Evolutionary conservation across 2,329 filamentous ascomycete genomes (phyloP), one percentile per base, ranked within the genome.

Genomic region (Fusarium armeniacum): DNA sequence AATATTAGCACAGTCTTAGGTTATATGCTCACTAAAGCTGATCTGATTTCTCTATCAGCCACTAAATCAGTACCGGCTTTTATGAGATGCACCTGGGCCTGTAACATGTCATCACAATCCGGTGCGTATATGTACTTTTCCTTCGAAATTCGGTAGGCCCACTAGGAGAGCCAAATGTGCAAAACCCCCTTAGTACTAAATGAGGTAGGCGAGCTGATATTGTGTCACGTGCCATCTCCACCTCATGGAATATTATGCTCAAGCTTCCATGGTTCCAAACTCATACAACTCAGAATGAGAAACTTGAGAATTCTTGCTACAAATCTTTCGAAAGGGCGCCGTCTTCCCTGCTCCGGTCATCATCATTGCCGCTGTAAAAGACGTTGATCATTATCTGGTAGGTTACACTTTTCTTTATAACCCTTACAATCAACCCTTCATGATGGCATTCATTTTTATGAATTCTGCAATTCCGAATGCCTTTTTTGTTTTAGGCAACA

Each of bases 401-500:
- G 66, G 70, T 62, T 35, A 0, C 46, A 28, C 28, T 50, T 32
- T 47, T 54, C 35, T 51, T 24, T 49, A 26, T 32, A 35, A 56
- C 40, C 20, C 12, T 16, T 18, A 41, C 33, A 49, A 69, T 30
- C 49, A 52, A 49, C 33, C 28, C 52, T 63, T 62, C 54, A 78
- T 80, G 78, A 80, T 80, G 79, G 59, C 64, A 77, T 80, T 79
- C 75, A 78, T 80, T 75, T 72, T 71, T 75, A 75, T 79, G 82
- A 82, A 83, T 84, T 84, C 82, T 84, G 82, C 82, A 84, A 84
- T 83, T 80, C 82, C 78, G 77, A 84, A 80, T 72, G 71, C 71
- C 75, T 53, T 65, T 58, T 64, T 65, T 65, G 69, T 63, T 63
- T 63, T 63, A 40, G 49, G 62, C 57, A 51, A 72, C 30, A 64